Conservation (phyloP, 495 filamentous ascomycete genomes). For the Podospora australis region DNA sequence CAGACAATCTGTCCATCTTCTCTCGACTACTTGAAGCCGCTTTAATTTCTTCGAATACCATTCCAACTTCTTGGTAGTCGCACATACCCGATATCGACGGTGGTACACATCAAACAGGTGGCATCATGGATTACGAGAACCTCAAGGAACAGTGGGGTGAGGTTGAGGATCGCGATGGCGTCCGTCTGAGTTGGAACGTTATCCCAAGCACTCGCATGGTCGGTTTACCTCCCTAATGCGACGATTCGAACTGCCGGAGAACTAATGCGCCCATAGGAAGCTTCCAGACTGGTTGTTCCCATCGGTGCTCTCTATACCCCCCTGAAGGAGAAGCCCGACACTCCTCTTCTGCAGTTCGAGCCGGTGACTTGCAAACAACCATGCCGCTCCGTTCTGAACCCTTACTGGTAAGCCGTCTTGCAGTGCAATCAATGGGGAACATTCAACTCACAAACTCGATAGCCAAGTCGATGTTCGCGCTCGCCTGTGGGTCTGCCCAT, state of each 20-base stretch:
- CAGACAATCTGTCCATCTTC: neutral
- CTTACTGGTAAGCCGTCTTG: slow-evolving; percentile 66
- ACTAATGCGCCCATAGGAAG: slow-evolving; percentile 59
- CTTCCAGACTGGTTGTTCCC: slow-evolving; percentile 90
- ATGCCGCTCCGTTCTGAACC: slow-evolving; percentile 93
- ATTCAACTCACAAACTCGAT: slow-evolving; percentile 21
- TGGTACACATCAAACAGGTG: too few species aligned
- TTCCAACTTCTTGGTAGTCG: too few species aligned
- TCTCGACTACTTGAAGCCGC: too few species aligned
- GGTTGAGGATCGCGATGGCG: slow-evolving; percentile 93
- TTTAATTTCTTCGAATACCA: too few species aligned
- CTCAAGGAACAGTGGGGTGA: slow-evolving; percentile 97
- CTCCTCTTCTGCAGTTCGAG: slow-evolving; percentile 89
- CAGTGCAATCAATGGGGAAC: neutral
- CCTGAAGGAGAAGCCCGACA: slow-evolving; percentile 88
- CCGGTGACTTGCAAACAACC: slow-evolving; percentile 95
- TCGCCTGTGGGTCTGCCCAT: slow-evolving; percentile 96
- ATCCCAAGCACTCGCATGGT: slow-evolving; percentile 98
- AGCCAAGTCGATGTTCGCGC: slow-evolving; percentile 95
- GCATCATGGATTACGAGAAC: slow-evolving; percentile 49
- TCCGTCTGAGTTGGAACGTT: slow-evolving; percentile 98
- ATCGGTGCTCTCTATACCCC: slow-evolving; percentile 96
- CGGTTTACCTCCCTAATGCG: neutral
- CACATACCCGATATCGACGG: too few species aligned
- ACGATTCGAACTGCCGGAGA: slow-evolving; percentile 2